A percentile compares a stretch with the other conserved stretches of the same genome.
phyloP scores from a whole-genome alignment of 768 basidiomycete species.

The Rhodotorula babjevae region DNA sequence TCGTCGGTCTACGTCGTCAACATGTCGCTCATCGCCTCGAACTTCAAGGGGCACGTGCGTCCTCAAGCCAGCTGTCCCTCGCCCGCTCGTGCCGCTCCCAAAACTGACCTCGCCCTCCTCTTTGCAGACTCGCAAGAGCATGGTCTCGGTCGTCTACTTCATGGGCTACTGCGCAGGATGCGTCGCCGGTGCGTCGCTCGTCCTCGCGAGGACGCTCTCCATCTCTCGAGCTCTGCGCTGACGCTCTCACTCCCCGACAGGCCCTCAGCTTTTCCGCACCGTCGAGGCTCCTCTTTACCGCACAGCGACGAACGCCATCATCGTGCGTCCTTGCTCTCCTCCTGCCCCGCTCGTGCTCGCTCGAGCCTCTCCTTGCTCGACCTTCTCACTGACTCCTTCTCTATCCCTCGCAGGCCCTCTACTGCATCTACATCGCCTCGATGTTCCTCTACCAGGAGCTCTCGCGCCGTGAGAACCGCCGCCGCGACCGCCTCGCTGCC shows the following conservation, averaged over 20 bases:
- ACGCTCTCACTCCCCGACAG: background rate
- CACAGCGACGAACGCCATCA: constrained; percentile 38
- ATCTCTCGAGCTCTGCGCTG: background rate
- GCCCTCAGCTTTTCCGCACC: constrained; percentile 16
- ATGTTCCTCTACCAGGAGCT: constrained; percentile 34
- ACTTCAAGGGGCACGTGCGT: constrained; percentile 41
- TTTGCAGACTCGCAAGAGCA: constrained; percentile 7
- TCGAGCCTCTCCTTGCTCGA: no score
- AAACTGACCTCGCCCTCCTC: no score
- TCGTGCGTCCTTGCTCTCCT: constrained; percentile 1
- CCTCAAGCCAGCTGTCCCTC: background rate
- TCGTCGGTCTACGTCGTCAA: constrained; percentile 40
- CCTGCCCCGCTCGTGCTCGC: no score
- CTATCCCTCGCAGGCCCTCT: constrained; percentile 10
- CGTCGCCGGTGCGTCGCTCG: constrained; percentile 10
- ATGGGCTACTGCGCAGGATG: constrained; percentile 1
- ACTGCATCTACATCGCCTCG: constrained; percentile 32
- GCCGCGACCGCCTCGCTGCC: constrained; percentile 39
- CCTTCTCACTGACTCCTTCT: no score
- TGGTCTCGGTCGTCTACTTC: constrained; percentile 32
- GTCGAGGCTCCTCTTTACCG: constrained; percentile 36
- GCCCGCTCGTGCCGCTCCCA: no score
- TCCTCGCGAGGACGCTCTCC: no score
- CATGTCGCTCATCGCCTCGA: constrained; percentile 34
- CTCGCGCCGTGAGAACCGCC: constrained; percentile 38